Conservation (phyloP, 1,284 basidiomycete species). For the Ustilago cynodontis region DNA sequence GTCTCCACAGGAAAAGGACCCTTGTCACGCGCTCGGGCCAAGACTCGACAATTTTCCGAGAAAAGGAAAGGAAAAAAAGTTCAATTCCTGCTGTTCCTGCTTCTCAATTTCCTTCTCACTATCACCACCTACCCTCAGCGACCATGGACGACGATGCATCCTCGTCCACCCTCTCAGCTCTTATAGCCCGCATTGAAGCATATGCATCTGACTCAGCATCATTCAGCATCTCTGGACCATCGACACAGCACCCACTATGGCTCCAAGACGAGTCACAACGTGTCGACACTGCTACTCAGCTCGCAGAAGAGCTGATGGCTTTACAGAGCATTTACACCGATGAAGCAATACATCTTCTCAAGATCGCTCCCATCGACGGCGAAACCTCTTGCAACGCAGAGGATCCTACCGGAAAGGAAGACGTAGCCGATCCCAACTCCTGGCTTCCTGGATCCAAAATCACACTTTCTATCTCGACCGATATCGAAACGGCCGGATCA, state of each 20-base stretch:
- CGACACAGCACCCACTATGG: constrained; percentile 34
- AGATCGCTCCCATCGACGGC: background rate
- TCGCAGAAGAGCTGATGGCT: constrained; percentile 63
- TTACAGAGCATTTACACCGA: constrained; percentile 66
- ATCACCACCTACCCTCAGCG: background rate
- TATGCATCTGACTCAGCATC: constrained; percentile 27
- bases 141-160: constrained; percentile 22
- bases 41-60: background rate
- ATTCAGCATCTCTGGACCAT: constrained; percentile 17
- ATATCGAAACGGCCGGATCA: constrained; percentile 17
- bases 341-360: constrained; percentile 50
- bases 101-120: background rate
- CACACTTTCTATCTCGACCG: constrained; percentile 46
- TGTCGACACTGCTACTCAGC: constrained; percentile 38
- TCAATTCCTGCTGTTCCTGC: background rate
- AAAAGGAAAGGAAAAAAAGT: background rate
- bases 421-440: constrained; percentile 22
- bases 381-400: background rate
- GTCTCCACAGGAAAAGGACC: constrained; percentile 9
- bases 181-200: constrained; percentile 41
- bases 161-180: constrained; percentile 8
- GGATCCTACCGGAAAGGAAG: constrained; percentile 9
- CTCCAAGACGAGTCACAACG: constrained; percentile 23
- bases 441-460: constrained; percentile 47
- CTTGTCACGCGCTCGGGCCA: constrained; percentile 30